phyloP scores from a whole-genome alignment of 495 filamentous ascomycete genomes.

The Hyphodiscus hymeniophilus region DNA sequence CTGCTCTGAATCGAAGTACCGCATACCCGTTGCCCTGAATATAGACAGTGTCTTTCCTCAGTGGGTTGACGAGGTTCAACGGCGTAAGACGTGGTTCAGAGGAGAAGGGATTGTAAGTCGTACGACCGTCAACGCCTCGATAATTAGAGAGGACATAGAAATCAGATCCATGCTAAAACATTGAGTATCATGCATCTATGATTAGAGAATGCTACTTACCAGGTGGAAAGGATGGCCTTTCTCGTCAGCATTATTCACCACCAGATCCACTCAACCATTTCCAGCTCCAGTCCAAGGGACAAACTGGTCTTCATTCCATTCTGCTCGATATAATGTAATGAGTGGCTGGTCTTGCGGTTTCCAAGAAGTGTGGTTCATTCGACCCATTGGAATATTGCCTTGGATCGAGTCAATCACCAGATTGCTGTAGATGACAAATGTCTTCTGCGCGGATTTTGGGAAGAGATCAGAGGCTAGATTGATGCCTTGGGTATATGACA shows the following conservation, averaged over 20 bases:
- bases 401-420: constrained; percentile 6
- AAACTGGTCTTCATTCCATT: constrained; percentile 21
- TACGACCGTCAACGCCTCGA: constrained; percentile 2
- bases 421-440: not conserved
- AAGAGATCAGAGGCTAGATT: too few species aligned
- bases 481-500: too few species aligned
- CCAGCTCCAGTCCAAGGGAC: constrained; percentile 20
- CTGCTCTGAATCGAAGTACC: constrained; percentile 48
- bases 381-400: constrained; percentile 7
- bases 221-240: constrained; percentile 44
- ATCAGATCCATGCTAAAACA: constrained; percentile 20
- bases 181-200: not conserved
- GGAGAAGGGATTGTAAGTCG: constrained; percentile 23
- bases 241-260: constrained; percentile 46
- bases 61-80: constrained; percentile 18
- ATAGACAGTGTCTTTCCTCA: constrained; percentile 23
- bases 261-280: constrained; percentile 36
- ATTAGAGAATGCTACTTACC: constrained; percentile 25
- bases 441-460: too few species aligned
- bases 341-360: not conserved
- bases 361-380: constrained; percentile 10
- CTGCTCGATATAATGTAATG: not conserved
- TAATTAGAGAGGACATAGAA: constrained; percentile 20
- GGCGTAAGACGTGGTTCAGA: constrained; percentile 10
- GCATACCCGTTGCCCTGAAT: constrained; percentile 33